A percentile compares a stretch with the other conserved stretches of the same genome.
Evolutionary conservation across 2,329 filamentous ascomycete genomes (phyloP).

Genomic region (Aspergillus chevalieri): DNA sequence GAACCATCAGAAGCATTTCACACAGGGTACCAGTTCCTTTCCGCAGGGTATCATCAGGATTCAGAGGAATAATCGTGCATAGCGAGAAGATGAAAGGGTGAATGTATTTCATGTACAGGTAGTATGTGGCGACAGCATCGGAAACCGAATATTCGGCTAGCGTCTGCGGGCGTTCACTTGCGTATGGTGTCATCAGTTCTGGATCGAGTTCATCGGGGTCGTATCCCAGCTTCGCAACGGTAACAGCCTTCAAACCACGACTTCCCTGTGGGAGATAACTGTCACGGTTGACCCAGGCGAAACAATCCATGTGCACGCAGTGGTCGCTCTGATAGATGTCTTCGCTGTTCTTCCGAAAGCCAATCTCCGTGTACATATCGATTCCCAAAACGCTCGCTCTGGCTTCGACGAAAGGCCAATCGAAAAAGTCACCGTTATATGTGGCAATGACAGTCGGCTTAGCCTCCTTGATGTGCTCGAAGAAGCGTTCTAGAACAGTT

Average conservation of each 20-base stretch:
- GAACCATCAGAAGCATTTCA: conserved; percentile 98
- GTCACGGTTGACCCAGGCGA: conserved; percentile 98
- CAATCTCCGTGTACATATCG: conserved; percentile 98
- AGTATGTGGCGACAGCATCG: conserved; percentile 97
- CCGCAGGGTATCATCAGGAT: conserved; percentile 83
- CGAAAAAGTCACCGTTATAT: conserved; percentile 99
- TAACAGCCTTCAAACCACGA: conserved; percentile 94
- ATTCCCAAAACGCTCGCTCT: conserved; percentile 90
- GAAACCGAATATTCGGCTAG: conserved; percentile 97
- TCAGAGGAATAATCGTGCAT: conserved; percentile 90
- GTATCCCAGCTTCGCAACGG: conserved; percentile 94
- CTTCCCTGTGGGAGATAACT: conserved; percentile 96
- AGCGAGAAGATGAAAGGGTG: conserved; percentile 99
- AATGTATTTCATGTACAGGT: conserved; percentile 99
- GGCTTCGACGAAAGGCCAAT: conserved; percentile 98
- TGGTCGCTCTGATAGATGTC: conserved; percentile 96
- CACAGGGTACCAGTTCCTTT: conserved; percentile 98
- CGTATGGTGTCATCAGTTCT: conserved; percentile 89
- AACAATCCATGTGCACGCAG: conserved; percentile 98
- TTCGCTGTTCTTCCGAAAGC: conserved; percentile 89
- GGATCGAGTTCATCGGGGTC: conserved; percentile 97
- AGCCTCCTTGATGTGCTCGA: conserved; percentile 89
- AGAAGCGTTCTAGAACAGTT: conserved; percentile 80
- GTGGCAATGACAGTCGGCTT: conserved; percentile 95
- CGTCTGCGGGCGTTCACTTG: conserved; percentile 83